A percentile compares a stretch with the other conserved stretches of the same genome.
These are phyloP conservation scores for Kodamaea derodonti DNA, from an alignment of 1,139 yeast species.

Conservation along the genomic window DNA sequence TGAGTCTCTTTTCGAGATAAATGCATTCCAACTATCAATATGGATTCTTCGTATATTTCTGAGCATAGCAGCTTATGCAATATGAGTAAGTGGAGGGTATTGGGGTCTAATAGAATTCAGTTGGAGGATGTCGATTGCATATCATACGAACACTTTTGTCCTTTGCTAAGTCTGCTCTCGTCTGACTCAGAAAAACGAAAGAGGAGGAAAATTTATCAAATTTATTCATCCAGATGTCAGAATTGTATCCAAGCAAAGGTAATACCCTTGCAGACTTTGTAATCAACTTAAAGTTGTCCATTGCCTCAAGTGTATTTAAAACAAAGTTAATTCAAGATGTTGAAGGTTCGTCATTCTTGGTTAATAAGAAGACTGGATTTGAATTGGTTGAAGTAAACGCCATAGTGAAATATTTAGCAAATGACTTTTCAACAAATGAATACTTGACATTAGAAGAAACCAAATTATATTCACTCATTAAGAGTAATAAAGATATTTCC, in stretches of 20 bases:
- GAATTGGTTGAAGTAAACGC: slow-evolving; percentile 77
- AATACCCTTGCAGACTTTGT: slow-evolving; percentile 33
- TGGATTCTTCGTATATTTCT: neutral
- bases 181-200: too few relatives aligned
- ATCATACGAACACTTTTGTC: too few relatives aligned
- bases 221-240: slow-evolving; percentile 4
- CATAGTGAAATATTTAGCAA: slow-evolving; percentile 65
- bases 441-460: slow-evolving; percentile 29
- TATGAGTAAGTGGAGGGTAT: too few relatives aligned
- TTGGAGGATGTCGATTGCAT: too few relatives aligned
- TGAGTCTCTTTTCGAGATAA: slow-evolving; percentile 1
- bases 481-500: slow-evolving; percentile 4
- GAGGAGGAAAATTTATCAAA: neutral
- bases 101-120: too few relatives aligned
- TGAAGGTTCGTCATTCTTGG: slow-evolving; percentile 33
- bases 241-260: slow-evolving; percentile 16
- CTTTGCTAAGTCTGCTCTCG: too few relatives aligned
- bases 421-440: slow-evolving; percentile 35
- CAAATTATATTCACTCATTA: slow-evolving; percentile 13
- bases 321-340: slow-evolving; percentile 23
- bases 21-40: slow-evolving; percentile 3
- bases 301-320: slow-evolving; percentile 45
- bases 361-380: slow-evolving; percentile 35
- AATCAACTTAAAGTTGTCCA: slow-evolving; percentile 56
- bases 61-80: too few relatives aligned